phyloP scores from a whole-genome alignment of 345 rosid genomes.

The Cardiospermum halicacabum region DNA sequence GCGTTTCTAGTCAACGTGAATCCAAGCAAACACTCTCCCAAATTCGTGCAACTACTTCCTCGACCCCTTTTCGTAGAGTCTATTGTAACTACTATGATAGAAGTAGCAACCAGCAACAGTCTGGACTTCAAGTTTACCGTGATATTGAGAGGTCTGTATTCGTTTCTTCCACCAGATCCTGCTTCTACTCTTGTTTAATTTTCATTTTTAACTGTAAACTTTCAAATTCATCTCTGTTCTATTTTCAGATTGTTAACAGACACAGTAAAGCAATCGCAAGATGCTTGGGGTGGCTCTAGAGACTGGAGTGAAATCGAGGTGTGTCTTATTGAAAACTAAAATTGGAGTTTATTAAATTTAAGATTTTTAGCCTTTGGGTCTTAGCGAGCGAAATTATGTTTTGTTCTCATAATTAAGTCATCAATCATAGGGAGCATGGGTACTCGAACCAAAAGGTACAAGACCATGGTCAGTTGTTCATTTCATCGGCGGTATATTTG shows the following conservation, averaged over 20 bases:
- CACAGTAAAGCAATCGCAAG: constrained; percentile 75
- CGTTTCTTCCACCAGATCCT: background rate
- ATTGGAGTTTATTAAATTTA: no score
- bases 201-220: no score
- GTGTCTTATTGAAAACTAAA: background rate
- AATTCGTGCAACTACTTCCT: background rate
- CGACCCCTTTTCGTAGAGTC: constrained; percentile 14
- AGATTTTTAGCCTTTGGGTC: no score
- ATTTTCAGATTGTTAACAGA: constrained; percentile 73
- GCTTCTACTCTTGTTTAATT: background rate
- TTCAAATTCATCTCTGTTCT: background rate
- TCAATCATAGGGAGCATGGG: constrained; percentile 84
- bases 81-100: constrained; percentile 36
- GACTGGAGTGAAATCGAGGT: constrained; percentile 94
- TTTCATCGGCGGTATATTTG: constrained; percentile 93
- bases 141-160: constrained; percentile 74
- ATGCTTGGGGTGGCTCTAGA: constrained; percentile 45
- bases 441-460: constrained; percentile 65
- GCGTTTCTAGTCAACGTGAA: background rate
- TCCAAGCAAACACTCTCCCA: constrained; percentile 8
- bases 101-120: constrained; percentile 28
- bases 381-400: no score
- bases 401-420: background rate
- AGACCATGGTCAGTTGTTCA: constrained; percentile 76
- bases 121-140: constrained; percentile 66